A percentile compares a stretch with the other conserved stretches of the same genome.
phyloP scores from a whole-genome alignment of 176 grass and related monocot species.

The Metroxylon sagu region DNA sequence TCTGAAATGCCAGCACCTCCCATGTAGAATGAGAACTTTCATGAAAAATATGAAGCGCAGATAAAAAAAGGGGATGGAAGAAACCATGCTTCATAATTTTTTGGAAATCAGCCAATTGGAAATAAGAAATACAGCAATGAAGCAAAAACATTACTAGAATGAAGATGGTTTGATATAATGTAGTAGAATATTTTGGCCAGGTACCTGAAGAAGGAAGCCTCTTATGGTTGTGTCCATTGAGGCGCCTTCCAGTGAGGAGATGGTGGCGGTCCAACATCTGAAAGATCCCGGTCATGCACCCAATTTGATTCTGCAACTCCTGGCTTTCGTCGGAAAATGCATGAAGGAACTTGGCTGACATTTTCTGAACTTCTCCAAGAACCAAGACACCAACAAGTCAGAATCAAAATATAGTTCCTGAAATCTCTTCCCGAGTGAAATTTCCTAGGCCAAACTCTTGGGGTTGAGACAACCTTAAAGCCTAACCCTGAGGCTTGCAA shows the following conservation, averaged over 20 bases:
- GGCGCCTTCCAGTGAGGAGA: conserved; percentile 33
- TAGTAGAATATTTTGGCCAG: neutral
- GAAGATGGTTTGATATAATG: neutral
- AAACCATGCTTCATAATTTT: too few relatives aligned
- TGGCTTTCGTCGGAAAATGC: conserved; percentile 53
- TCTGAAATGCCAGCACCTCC: too few relatives aligned
- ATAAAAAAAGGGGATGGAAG: too few relatives aligned
- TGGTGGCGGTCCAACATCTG: conserved; percentile 75
- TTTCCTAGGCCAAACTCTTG: neutral
- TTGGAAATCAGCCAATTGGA: too few relatives aligned
- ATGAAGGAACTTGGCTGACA: conserved; percentile 78
- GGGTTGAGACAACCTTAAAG: neutral
- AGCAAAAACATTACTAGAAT: neutral
- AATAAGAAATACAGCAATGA: neutral
- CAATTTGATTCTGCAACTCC: conserved; percentile 62
- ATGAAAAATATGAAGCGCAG: too few relatives aligned
- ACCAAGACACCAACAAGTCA: neutral
- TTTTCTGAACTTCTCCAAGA: conserved; percentile 10
- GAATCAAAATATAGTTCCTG: conserved; percentile 6
- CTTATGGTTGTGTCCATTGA: conserved; percentile 10
- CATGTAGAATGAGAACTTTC: too few relatives aligned
- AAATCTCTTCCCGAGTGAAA: conserved; percentile 6
- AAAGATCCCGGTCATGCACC: conserved; percentile 85
- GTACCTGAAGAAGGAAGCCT: conserved; percentile 31
- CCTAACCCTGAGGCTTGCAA: too few relatives aligned